Base-by-base conservation (phyloP, 2,329 filamentous ascomycete genomes). In the Chrysosporium queenslandicum region DNA sequence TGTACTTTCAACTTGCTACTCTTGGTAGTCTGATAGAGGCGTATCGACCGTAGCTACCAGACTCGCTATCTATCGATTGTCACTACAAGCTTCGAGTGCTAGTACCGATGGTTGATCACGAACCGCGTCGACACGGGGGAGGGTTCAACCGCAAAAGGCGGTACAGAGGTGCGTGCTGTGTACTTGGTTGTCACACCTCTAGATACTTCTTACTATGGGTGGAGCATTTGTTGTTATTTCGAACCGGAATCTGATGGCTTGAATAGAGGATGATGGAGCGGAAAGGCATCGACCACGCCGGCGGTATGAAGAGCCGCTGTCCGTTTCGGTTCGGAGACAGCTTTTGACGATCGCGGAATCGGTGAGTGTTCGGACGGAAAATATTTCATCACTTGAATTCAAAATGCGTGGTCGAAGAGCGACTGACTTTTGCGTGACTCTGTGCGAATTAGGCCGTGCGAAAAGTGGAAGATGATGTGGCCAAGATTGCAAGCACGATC, bases 281-380 rank as follows among this genome's bases (percentile, higher is more conserved):
- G 85, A 91, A 64, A 67, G 54, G 7, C 79, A 83, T 61, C 80
- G 86, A 60, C 79, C 81, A 66, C 81, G 86, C 58, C 79, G 86
- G 60, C 80, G 86, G 64, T 83, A 83, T 61, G 83, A 91, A 63
- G 82, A 85, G 58, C 85, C 87, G 4, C 74, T 83, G 12, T 78
- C 81, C 29, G 80, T 83, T 46, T 83, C 82, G 58, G 75, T 94
- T 57, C 83, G 87, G 59, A 85, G 84, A 63, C 86, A 91, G 68
- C 77, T 94, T 46, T 75, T 94, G 48, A 77, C 80, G 53, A 82
- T 94, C 61, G 88, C 87, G 56, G 89, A 94, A 71, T 88, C 86
- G 61, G 74, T 76, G 47, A 25, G 54, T 53, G 11, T 27, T 25
- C 37, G n/a, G n/a, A n/a, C n/a, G n/a, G n/a, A n/a, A n/a, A n/a